Conservation (phyloP, 1,284 basidiomycete genomes). For the Ganoderma sinense region DNA sequence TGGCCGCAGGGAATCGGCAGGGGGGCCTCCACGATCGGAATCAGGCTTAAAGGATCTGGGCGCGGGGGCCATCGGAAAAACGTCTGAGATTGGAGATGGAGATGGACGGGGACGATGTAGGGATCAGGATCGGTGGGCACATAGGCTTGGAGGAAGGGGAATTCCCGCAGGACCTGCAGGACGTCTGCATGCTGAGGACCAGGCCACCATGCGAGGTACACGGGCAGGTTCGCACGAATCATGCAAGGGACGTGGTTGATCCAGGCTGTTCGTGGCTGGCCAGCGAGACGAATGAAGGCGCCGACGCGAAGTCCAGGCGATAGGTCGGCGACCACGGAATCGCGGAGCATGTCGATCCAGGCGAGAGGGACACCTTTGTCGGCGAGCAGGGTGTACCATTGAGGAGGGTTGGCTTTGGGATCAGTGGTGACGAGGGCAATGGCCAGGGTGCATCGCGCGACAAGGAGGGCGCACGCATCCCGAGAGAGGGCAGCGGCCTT, state of each 20-base stretch:
- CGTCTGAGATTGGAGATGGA: no score
- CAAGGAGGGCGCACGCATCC: constrained; percentile 6
- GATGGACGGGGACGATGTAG: no score
- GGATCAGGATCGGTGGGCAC: background rate
- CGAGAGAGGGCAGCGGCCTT: background rate
- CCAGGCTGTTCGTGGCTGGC: background rate
- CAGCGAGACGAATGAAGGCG: background rate
- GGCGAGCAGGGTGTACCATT: background rate
- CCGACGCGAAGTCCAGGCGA: constrained; percentile 12
- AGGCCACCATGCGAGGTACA: constrained; percentile 5
- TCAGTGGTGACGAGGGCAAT: constrained; percentile 10
- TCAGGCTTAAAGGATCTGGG: no score
- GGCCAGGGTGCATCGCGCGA: constrained; percentile 10
- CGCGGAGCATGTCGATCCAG: constrained; percentile 5
- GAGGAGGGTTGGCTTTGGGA: background rate
- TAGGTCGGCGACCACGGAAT: constrained; percentile 1
- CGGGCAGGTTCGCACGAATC: constrained; percentile 9
- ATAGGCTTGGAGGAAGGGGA: background rate
- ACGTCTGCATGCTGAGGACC: background rate
- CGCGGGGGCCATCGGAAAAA: no score
- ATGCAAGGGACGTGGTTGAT: constrained; percentile 16
- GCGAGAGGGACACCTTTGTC: background rate
- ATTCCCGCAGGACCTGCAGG: background rate
- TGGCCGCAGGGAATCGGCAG: no score
- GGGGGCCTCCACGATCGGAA: no score